Conservation (phyloP, 345 rosid genomes). For the Excoecaria agallocha region DNA sequence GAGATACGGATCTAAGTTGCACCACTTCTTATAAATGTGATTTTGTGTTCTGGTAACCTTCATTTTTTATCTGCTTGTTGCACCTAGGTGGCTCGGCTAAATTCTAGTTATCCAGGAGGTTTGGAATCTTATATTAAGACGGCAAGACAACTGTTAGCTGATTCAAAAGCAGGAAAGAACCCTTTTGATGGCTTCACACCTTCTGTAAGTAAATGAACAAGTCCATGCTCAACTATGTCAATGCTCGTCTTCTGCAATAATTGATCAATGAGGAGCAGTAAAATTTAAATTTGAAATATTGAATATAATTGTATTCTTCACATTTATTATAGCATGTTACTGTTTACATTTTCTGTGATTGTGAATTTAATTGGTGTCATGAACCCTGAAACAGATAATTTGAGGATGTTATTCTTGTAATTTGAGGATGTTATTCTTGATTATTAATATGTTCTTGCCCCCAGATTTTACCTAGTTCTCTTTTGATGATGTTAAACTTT, state of each 20-base stretch:
- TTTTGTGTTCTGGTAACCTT: not conserved
- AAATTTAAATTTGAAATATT: not conserved
- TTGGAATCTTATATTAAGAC: slow-evolving; percentile 63
- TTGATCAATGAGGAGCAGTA: not conserved
- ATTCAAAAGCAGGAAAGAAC: slow-evolving; percentile 83
- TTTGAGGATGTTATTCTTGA: not conserved
- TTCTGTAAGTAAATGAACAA: slow-evolving; percentile 47
- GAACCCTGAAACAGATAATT: not conserved
- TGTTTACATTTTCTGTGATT: not conserved
- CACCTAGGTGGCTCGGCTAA: slow-evolving; percentile 60
- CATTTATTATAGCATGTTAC: not conserved
- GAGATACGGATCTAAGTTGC: not conserved
- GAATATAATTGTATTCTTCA: not conserved
- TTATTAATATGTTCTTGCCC: not conserved
- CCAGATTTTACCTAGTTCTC: not conserved
- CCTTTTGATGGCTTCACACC: slow-evolving; percentile 97
- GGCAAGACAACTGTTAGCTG: slow-evolving; percentile 80
- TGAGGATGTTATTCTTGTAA: no score
- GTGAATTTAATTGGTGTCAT: not conserved
- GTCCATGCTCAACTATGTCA: not conserved
- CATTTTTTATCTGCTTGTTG: not conserved
- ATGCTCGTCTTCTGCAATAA: not conserved
- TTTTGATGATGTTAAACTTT: not conserved
- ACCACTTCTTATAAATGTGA: not conserved
- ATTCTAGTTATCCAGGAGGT: slow-evolving; percentile 92